These are phyloP conservation scores for Camillea tinctor DNA, from an alignment of 2,329 filamentous ascomycete genomes.

Conservation along the genomic window DNA sequence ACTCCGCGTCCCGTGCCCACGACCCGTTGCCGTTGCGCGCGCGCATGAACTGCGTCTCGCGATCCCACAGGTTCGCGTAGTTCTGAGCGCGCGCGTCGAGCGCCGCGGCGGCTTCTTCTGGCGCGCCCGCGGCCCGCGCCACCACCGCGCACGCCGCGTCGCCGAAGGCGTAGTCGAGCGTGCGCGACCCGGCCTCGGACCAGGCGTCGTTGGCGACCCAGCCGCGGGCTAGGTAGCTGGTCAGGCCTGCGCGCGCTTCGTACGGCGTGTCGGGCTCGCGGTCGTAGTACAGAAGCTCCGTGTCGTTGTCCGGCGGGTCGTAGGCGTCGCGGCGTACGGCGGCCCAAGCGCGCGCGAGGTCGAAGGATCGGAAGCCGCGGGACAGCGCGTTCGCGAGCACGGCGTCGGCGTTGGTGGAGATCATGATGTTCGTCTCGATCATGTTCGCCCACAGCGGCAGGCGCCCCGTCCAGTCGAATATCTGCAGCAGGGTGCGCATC, in stretches of 20 bases:
- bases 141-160: slow-evolving; percentile 45
- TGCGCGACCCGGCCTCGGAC: slow-evolving; percentile 46
- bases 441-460: slow-evolving; percentile 50
- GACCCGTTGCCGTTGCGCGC: slow-evolving; percentile 46
- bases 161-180: slow-evolving; percentile 47
- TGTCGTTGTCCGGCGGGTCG: slow-evolving; percentile 43
- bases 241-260: slow-evolving; percentile 45
- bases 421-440: slow-evolving; percentile 51
- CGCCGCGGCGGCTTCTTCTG: slow-evolving; percentile 29
- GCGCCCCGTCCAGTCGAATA: slow-evolving; percentile 46
- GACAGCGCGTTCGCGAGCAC: slow-evolving; percentile 46
- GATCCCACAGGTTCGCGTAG: slow-evolving; percentile 43
- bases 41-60: slow-evolving; percentile 45
- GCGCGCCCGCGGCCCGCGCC: slow-evolving; percentile 34
- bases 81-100: slow-evolving; percentile 39
- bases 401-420: slow-evolving; percentile 47
- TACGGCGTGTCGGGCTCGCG: slow-evolving; percentile 44
- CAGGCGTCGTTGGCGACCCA: slow-evolving; percentile 48
- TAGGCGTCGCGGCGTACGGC: slow-evolving; percentile 46
- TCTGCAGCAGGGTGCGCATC: slow-evolving; percentile 45
- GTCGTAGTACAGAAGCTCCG: slow-evolving; percentile 45
- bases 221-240: slow-evolving; percentile 41
- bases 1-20: slow-evolving; percentile 39
- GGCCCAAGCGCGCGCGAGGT: slow-evolving; percentile 42
- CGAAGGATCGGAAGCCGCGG: slow-evolving; percentile 42